phyloP scores from a whole-genome alignment of 352 stramenopile species.

The Thalassiosira ordinaria region DNA sequence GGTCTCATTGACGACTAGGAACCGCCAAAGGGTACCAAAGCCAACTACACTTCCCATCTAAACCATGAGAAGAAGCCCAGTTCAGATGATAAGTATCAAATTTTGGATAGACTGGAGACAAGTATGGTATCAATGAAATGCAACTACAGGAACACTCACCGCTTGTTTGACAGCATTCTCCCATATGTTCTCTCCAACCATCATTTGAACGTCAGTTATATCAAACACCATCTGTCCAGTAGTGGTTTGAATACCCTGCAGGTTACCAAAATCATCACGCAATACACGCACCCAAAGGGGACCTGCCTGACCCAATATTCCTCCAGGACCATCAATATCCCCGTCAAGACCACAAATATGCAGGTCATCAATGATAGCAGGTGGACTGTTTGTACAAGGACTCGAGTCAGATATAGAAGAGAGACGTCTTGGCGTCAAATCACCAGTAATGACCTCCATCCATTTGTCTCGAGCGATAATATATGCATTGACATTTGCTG shows the following conservation, averaged over 20 bases:
- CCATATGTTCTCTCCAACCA: not conserved
- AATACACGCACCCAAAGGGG: not conserved
- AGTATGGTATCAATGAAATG: too few species aligned
- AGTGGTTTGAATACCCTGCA: too few species aligned
- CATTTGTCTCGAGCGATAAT: not conserved
- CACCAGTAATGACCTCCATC: not conserved
- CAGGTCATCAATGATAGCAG: constrained; percentile 39
- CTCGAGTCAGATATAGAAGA: too few species aligned
- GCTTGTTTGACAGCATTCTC: not conserved
- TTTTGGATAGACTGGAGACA: too few species aligned
- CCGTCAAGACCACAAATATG: constrained; percentile 14
- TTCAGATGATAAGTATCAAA: too few species aligned
- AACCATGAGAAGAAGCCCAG: too few species aligned
- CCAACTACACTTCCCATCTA: constrained; percentile 18
- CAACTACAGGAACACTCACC: too few species aligned
- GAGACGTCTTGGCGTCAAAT: too few species aligned
- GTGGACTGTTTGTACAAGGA: not conserved
- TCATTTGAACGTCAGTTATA: not conserved
- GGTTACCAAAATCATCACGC: not conserved
- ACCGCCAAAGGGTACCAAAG: too few species aligned
- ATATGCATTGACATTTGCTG: not conserved
- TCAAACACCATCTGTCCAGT: not conserved
- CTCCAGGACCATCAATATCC: not conserved
- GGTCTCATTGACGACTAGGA: too few species aligned
- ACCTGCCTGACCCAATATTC: not conserved